Evolutionary conservation across 495 filamentous ascomycete genomes (phyloP).

Genomic region (Penicillium bovifimosum): DNA sequence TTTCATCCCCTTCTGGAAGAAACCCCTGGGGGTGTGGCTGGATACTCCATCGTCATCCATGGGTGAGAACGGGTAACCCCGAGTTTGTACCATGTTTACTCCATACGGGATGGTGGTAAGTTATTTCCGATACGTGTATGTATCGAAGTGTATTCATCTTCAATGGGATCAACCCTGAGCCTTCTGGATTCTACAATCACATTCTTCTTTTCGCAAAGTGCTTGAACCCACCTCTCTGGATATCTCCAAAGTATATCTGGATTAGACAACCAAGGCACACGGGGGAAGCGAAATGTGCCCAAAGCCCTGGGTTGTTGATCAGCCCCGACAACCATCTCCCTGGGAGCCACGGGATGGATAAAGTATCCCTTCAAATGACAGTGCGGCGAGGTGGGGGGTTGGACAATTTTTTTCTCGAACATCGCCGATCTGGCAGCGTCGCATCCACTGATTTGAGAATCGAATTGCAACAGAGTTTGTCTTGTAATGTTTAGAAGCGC

Average conservation of each 20-base stretch:
- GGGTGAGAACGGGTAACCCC: background rate
- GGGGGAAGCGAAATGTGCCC: background rate
- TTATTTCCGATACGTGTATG: background rate
- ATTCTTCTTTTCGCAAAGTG: too few species aligned
- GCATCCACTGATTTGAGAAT: background rate
- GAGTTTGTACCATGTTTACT: background rate
- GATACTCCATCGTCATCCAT: background rate
- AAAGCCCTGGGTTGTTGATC: conserved; percentile 1
- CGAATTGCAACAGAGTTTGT: background rate
- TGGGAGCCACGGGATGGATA: conserved; percentile 1
- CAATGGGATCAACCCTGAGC: too few species aligned
- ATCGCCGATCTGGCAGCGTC: background rate
- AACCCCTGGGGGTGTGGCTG: background rate
- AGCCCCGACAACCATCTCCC: conserved; percentile 2
- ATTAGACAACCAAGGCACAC: background rate
- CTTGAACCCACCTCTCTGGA: background rate
- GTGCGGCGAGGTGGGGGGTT: background rate
- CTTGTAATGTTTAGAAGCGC: background rate
- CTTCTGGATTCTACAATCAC: too few species aligned
- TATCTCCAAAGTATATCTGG: background rate
- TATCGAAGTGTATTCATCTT: too few species aligned
- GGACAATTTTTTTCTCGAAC: background rate
- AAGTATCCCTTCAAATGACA: background rate
- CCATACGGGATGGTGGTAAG: background rate
- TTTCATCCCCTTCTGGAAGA: background rate